A percentile compares a stretch with the other conserved stretches of the same genome.
These are phyloP conservation scores for Amphichorda felina DNA, from an alignment of 2,329 filamentous ascomycete species.

Conservation along the genomic window DNA sequence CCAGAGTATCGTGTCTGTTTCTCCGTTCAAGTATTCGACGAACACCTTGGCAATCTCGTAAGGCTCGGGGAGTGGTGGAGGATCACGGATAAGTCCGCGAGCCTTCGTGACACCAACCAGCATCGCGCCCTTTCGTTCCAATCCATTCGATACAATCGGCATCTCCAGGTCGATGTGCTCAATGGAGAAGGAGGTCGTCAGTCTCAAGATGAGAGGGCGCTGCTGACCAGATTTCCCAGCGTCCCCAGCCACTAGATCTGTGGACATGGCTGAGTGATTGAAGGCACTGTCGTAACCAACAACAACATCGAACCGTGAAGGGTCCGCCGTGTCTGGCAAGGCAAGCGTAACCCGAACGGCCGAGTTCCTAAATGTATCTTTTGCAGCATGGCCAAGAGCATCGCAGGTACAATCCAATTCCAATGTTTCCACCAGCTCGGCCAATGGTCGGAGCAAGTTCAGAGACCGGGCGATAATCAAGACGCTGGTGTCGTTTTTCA, in stretches of 20 bases:
- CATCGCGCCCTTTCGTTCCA: slow-evolving; percentile 36
- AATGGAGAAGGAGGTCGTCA: slow-evolving; percentile 39
- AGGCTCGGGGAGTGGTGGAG: slow-evolving; percentile 26
- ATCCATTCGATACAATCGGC: slow-evolving; percentile 15
- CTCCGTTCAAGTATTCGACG: slow-evolving; percentile 27
- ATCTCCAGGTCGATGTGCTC: slow-evolving; percentile 42
- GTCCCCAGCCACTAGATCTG: slow-evolving; percentile 4
- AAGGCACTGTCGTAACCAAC: slow-evolving; percentile 43
- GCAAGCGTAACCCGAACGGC: slow-evolving; percentile 29
- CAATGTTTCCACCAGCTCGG: slow-evolving; percentile 30
- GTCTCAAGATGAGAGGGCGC: slow-evolving; percentile 31
- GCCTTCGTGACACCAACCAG: slow-evolving; percentile 24
- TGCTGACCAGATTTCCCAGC: slow-evolving; percentile 9
- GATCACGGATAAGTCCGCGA: slow-evolving; percentile 25
- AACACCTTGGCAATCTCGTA: slow-evolving; percentile 35
- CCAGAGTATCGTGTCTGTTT: slow-evolving; percentile 27
- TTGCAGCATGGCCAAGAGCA: slow-evolving; percentile 12
- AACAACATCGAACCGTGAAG: slow-evolving; percentile 33
- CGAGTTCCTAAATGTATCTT: slow-evolving; percentile 16
- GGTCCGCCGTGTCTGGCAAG: slow-evolving; percentile 22
- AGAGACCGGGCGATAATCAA: slow-evolving; percentile 40
- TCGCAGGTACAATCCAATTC: slow-evolving; percentile 21
- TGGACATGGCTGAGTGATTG: slow-evolving; percentile 12
- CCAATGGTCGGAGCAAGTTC: slow-evolving; percentile 37
- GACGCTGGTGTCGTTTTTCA: slow-evolving; percentile 33